Percentiles rank a stretch among this genome's conserved stretches.
Conservation (phyloP, 352 stramenopile species). For the Pythium dissimile region DNA sequence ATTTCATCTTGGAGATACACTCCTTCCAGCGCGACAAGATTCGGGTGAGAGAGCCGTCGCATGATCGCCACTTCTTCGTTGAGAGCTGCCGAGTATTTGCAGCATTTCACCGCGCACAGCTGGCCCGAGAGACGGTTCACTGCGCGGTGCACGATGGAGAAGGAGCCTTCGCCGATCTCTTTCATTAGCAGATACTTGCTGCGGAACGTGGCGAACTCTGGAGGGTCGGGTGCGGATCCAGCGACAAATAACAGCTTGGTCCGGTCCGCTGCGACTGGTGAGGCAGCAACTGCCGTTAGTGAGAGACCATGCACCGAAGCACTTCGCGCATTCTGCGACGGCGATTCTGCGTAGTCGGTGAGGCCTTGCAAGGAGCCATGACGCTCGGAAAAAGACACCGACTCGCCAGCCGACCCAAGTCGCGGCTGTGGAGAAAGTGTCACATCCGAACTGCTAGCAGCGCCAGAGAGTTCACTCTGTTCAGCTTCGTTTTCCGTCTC, state of each 20-base stretch:
- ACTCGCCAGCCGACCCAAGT: conserved; percentile 1
- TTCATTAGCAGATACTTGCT: conserved; percentile 70
- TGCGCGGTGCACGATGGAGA: conserved; percentile 77
- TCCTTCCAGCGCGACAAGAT: conserved; percentile 62
- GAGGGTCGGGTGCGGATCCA: conserved; percentile 28
- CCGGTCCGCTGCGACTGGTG: background rate
- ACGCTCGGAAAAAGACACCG: conserved; percentile 13
- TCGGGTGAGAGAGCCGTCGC: conserved; percentile 55
- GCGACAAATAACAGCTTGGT: conserved; percentile 24
- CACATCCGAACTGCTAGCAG: background rate
- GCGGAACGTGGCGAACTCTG: conserved; percentile 52
- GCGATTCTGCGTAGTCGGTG: background rate
- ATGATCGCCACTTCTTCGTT: conserved; percentile 73
- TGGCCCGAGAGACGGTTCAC: conserved; percentile 63
- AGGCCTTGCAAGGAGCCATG: background rate
- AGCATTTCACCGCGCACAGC: conserved; percentile 75
- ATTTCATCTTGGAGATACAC: conserved; percentile 69
- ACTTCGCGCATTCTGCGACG: background rate
- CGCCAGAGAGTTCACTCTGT: background rate
- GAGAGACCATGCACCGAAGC: conserved; percentile 15
- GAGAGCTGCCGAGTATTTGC: conserved; percentile 53
- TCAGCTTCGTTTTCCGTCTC: background rate
- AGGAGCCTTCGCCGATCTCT: conserved; percentile 81
- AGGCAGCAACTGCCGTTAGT: background rate
- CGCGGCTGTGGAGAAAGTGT: background rate